These are phyloP conservation scores for Aspergillus cavernicola DNA, from an alignment of 495 filamentous ascomycete genomes.

Conservation along the genomic window DNA sequence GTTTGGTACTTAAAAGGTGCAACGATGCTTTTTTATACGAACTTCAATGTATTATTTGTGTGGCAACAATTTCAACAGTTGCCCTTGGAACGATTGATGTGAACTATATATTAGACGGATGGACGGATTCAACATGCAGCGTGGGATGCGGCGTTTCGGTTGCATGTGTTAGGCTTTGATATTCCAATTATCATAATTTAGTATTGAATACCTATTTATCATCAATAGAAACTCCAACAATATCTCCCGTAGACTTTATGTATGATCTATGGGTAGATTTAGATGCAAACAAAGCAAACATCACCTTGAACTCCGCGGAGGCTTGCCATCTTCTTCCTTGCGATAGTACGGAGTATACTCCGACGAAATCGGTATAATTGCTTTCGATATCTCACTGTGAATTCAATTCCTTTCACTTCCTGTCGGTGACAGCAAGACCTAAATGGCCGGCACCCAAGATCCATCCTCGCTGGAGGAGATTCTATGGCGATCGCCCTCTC, in stretches of 20 bases:
- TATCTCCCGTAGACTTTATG: too few relatives aligned
- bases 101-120: constrained; percentile 6
- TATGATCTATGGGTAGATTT: too few relatives aligned
- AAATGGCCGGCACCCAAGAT: constrained; percentile 47
- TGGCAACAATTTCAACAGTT: constrained; percentile 31
- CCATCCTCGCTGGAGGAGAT: constrained; percentile 67
- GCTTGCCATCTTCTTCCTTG: not conserved
- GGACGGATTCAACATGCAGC: constrained; percentile 36
- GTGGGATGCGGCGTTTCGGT: constrained; percentile 19
- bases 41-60: constrained; percentile 3
- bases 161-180: not conserved
- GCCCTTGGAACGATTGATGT: constrained; percentile 6
- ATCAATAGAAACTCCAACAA: too few relatives aligned
- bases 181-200: too few relatives aligned
- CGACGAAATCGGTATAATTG: not conserved
- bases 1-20: too few relatives aligned
- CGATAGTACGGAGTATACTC: not conserved
- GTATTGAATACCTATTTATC: too few relatives aligned
- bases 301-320: not conserved
- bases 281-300: constrained; percentile 14
- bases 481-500: constrained; percentile 62
- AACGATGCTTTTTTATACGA: constrained; percentile 7
- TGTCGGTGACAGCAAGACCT: not conserved
- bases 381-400: too few relatives aligned
- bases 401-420: too few relatives aligned